These are phyloP conservation scores for Aspergillus homomorphus DNA, from an alignment of 495 filamentous ascomycete genomes.

Conservation along the genomic window DNA sequence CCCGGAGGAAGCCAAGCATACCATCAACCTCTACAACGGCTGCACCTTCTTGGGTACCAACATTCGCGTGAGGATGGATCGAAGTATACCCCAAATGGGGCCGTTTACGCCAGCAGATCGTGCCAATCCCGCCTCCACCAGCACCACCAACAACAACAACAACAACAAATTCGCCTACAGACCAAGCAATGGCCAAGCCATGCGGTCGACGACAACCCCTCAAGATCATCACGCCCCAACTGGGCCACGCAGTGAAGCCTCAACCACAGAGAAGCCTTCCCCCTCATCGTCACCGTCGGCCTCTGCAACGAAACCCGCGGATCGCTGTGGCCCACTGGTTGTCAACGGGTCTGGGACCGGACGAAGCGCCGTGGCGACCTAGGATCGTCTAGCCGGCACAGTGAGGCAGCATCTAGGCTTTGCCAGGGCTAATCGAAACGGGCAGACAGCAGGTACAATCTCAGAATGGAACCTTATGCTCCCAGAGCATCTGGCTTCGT, in stretches of 20 bases:
- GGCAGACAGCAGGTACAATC: too few species aligned
- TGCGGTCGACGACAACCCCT: background rate
- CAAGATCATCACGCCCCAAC: background rate
- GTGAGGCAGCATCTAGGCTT: too few species aligned
- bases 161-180: background rate
- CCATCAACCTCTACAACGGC: slow-evolving; percentile 31
- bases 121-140: background rate
- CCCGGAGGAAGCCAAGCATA: slow-evolving; percentile 35
- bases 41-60: slow-evolving; percentile 30
- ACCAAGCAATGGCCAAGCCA: too few species aligned
- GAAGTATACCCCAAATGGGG: slow-evolving; percentile 7
- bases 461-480: too few species aligned
- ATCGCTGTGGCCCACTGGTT: slow-evolving; percentile 32
- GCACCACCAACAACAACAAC: background rate
- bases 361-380: slow-evolving; percentile 12
- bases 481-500: too few species aligned
- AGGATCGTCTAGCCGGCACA: too few species aligned
- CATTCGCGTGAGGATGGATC: slow-evolving; percentile 31
- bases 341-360: slow-evolving; percentile 39
- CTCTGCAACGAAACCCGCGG: slow-evolving; percentile 4
- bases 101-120: too few species aligned
- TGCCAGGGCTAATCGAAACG: too few species aligned
- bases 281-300: background rate
- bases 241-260: slow-evolving; percentile 3
- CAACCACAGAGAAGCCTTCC: background rate